Percentiles rank a stretch among this genome's conserved stretches.
Evolutionary conservation across 306 rosid species (phyloP).

Genomic region (Casuarina cunninghamiana): DNA sequence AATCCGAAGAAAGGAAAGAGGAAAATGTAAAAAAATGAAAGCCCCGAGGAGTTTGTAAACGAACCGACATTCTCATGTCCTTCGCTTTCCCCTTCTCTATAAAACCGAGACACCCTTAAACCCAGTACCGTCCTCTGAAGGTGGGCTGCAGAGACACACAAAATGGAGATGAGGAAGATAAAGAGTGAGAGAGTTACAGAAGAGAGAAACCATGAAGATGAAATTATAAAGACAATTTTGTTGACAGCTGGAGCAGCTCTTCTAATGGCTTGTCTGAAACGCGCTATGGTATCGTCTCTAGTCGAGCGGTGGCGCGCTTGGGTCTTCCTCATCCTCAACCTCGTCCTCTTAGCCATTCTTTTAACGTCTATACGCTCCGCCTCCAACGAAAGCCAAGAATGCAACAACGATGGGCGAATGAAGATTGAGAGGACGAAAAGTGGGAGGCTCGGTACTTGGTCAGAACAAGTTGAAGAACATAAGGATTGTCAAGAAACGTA

Average conservation of each 20-base stretch:
- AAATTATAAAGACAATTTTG: slow-evolving; percentile 39
- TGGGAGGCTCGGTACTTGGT: slow-evolving; percentile 7
- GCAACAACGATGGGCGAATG: slow-evolving; percentile 10
- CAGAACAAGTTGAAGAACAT: slow-evolving; percentile 37
- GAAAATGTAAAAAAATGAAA: not conserved
- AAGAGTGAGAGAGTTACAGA: slow-evolving; percentile 43
- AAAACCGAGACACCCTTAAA: not conserved
- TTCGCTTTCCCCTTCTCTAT: not conserved
- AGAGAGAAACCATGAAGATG: slow-evolving; percentile 53
- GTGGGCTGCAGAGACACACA: not conserved
- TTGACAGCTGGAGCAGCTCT: slow-evolving; percentile 67
- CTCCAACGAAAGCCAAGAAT: slow-evolving; percentile 13
- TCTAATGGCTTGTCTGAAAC: slow-evolving; percentile 68
- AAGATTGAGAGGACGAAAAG: slow-evolving; percentile 32
- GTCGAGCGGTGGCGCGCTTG: slow-evolving; percentile 84
- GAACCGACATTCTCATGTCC: not conserved
- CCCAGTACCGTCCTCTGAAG: not conserved
- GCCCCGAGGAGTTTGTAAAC: not conserved
- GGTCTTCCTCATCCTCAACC: slow-evolving; percentile 76
- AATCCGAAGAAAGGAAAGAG: slow-evolving; percentile 34
- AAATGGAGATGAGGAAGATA: slow-evolving; percentile 53
- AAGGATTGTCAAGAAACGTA: slow-evolving; percentile 26
- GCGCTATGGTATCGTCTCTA: slow-evolving; percentile 41
- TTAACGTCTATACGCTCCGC: slow-evolving; percentile 58
- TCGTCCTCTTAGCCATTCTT: slow-evolving; percentile 70